Evolutionary conservation across 352 stramenopile species (phyloP).

Genomic region (Elongisporangium undulatum): DNA sequence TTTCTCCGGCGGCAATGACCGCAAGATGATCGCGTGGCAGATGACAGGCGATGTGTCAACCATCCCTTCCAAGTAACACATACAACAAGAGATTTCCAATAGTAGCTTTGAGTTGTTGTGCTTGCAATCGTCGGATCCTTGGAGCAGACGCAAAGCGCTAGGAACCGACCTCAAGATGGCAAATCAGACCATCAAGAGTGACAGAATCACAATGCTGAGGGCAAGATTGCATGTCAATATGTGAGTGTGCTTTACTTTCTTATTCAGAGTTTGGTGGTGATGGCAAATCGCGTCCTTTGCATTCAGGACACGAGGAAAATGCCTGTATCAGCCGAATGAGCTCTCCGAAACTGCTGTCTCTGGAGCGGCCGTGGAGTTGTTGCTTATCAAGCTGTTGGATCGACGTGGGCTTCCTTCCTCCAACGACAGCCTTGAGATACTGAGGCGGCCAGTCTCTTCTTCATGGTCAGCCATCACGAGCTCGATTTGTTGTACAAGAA

Average conservation of each 20-base stretch:
- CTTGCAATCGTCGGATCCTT: not conserved
- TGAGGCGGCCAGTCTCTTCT: constrained; percentile 23
- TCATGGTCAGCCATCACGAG: constrained; percentile 47
- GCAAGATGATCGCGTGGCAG: constrained; percentile 84
- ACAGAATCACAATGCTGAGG: not conserved
- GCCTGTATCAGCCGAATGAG: not conserved
- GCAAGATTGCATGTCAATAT: no score
- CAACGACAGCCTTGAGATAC: not conserved
- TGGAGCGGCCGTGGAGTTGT: not conserved
- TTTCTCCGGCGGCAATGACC: constrained; percentile 74
- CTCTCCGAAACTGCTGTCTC: not conserved
- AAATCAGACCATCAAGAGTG: not conserved
- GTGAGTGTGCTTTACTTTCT: no score
- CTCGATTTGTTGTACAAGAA: constrained; percentile 47
- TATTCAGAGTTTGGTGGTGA: not conserved
- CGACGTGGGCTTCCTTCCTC: not conserved
- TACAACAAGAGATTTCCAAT: not conserved
- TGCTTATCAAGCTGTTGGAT: not conserved
- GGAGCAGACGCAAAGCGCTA: not conserved
- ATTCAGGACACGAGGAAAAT: no score
- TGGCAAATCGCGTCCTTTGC: not conserved
- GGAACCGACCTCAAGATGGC: not conserved
- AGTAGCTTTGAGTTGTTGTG: not conserved
- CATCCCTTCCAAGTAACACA: constrained; percentile 19
- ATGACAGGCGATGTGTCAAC: constrained; percentile 69